These are phyloP conservation scores for Brettanomyces naardenensis DNA, from an alignment of 805 yeast species.

Conservation along the genomic window DNA sequence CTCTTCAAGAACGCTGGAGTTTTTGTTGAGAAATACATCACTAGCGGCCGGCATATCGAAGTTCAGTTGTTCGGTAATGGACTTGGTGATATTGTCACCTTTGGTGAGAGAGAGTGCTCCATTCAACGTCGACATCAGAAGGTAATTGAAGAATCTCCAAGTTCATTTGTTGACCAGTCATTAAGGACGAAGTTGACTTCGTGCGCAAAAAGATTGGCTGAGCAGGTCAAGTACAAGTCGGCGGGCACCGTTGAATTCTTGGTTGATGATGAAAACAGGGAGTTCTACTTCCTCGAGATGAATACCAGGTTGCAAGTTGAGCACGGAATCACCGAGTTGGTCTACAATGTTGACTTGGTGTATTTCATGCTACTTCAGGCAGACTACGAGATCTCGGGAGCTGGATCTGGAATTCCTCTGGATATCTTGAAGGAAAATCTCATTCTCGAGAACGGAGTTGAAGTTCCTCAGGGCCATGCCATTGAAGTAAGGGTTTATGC, in stretches of 20 bases:
- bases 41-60: constrained; percentile 22
- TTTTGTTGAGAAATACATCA: constrained; percentile 21
- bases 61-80: constrained; percentile 25
- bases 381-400: constrained; percentile 17
- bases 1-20: constrained; percentile 18
- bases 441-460: constrained; percentile 10
- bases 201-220: constrained; percentile 17
- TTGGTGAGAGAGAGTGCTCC: constrained; percentile 25
- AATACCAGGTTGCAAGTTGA: constrained; percentile 25
- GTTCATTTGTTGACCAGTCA: constrained; percentile 15
- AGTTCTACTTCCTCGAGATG: constrained; percentile 22
- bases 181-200: constrained; percentile 14
- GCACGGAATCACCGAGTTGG: constrained; percentile 23
- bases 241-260: constrained; percentile 26
- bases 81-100: constrained; percentile 18
- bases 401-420: constrained; percentile 16
- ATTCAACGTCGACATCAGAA: constrained; percentile 26
- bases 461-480: constrained; percentile 21
- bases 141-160: constrained; percentile 24
- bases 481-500: constrained; percentile 23
- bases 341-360: constrained; percentile 20
- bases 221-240: constrained; percentile 18
- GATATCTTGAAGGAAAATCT: constrained; percentile 8
- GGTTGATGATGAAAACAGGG: constrained; percentile 20
- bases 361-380: constrained; percentile 21